Base-by-base conservation (phyloP, 2,329 filamentous ascomycete species). In the Pseudohalonectria lignicola region DNA sequence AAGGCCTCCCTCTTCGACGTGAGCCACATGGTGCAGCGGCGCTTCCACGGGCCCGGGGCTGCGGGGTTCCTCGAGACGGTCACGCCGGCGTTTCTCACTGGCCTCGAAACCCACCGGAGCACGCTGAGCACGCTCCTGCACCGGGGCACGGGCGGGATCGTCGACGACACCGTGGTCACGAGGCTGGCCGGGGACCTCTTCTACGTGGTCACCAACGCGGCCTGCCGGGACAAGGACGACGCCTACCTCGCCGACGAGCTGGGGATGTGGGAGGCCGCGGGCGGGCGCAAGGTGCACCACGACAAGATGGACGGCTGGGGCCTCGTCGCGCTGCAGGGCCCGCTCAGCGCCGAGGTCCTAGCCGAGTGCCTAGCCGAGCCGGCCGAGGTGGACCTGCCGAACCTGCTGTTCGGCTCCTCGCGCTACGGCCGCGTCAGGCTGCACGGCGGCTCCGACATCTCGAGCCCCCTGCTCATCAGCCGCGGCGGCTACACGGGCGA, bases 401-500 rank as follows among this genome's bases (percentile, higher is more conserved):
- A 71, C 36, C 66, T 96, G 42, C 84, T 85, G 63, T 98, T 98
- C 61, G 90, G 92, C 42, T 76, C 80, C 49, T 80, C 77, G 41
- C 71, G 73, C 38, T 76, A 72, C 52, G 72, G 82, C 16, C 71
- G 74, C 45, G 63, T 95, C 38, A 74, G 69, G 44, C 65, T 85
- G 11, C 61, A 68, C 28, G 72, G 71, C 32, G 71, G 69, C 28
- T 7, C 31, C 13, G 48, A 53, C 39, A 41, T 54, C 49, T 68
- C 43, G 51, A 69, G 43, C 59, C 69, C 47, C 55, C 52, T 92
- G 34, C 71, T 95, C 36, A 79, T 95, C 53, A 88, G 80, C 55
- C 78, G 92, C 43, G 92, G 83, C 34, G 92, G 92, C 4, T 98
- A 98, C 67, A 98, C 92, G 0, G 92, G 92, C 43, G 92, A 98